Evolutionary conservation across 2,329 filamentous ascomycete species (phyloP).

Genomic region (Talaromyces verruculosus): DNA sequence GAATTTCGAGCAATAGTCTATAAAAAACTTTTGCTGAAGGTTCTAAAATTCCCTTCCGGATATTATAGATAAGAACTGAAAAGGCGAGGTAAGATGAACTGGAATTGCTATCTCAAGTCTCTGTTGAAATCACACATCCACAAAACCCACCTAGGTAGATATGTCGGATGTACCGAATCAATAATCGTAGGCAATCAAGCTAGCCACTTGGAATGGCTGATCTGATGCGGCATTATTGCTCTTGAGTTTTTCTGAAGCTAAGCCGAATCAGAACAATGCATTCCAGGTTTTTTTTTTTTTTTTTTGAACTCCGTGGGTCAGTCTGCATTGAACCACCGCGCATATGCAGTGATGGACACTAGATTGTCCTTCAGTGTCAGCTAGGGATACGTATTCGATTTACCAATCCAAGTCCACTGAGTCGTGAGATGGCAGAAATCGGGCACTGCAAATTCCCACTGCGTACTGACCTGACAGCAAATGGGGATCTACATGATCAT

Average conservation of each 20-base stretch:
- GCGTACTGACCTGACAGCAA: background rate
- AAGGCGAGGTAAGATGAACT: background rate
- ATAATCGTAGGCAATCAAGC: background rate
- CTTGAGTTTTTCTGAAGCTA: background rate
- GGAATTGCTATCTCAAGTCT: background rate
- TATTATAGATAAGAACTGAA: background rate
- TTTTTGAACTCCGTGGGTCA: background rate
- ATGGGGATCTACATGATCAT: background rate
- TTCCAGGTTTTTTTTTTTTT: background rate
- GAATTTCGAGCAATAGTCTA: background rate
- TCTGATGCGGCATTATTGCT: background rate
- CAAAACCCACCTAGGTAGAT: background rate
- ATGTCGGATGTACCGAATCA: background rate
- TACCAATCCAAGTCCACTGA: background rate
- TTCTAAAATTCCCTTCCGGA: background rate
- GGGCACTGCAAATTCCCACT: background rate
- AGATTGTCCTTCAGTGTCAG: background rate
- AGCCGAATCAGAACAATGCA: background rate
- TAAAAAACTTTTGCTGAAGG: background rate
- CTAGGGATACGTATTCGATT: background rate
- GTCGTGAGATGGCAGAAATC: background rate
- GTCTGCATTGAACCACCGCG: background rate
- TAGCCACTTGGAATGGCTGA: background rate
- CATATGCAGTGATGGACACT: slow-evolving; percentile 1
- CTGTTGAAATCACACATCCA: background rate